Evolutionary conservation across 2,329 filamentous ascomycete genomes (phyloP).

Genomic region (Rutstroemia sp.): DNA sequence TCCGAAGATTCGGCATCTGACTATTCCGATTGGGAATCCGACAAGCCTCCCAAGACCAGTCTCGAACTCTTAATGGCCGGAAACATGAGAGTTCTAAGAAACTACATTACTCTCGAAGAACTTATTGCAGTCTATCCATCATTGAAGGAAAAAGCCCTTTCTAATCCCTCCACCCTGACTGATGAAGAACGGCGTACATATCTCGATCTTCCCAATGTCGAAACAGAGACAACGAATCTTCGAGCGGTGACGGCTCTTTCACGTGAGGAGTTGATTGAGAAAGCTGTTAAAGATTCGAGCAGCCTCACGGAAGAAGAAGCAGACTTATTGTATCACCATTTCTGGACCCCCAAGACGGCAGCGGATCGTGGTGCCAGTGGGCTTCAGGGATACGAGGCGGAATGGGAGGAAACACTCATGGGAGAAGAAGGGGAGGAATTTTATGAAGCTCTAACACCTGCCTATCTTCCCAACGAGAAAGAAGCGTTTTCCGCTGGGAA

Average conservation of each 20-base stretch:
- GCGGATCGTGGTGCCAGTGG: too few relatives aligned
- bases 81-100: constrained; percentile 5
- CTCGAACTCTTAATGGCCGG: neutral
- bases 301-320: constrained; percentile 4
- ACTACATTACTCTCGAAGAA: constrained; percentile 3
- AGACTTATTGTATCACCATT: neutral
- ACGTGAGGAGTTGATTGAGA: constrained; percentile 5
- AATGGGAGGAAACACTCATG: too few relatives aligned
- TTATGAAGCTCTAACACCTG: too few relatives aligned
- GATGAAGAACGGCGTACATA: constrained; percentile 5
- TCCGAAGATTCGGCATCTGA: too few relatives aligned
- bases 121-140: constrained; percentile 6
- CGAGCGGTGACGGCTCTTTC: constrained; percentile 4
- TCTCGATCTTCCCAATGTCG: constrained; percentile 8
- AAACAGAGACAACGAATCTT: constrained; percentile 6
- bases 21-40: too few relatives aligned
- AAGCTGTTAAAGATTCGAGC: neutral
- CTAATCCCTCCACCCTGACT: neutral
- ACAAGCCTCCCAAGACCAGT: too few relatives aligned
- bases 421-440: too few relatives aligned
- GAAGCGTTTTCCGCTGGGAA: too few relatives aligned
- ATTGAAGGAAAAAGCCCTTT: constrained; percentile 8
- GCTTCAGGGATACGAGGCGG: too few relatives aligned
- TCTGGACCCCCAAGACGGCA: neutral
- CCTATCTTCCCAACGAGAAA: too few relatives aligned